These are phyloP conservation scores for Brassica hybrid DNA, from an alignment of 441 rosid species.

Conservation along the genomic window DNA sequence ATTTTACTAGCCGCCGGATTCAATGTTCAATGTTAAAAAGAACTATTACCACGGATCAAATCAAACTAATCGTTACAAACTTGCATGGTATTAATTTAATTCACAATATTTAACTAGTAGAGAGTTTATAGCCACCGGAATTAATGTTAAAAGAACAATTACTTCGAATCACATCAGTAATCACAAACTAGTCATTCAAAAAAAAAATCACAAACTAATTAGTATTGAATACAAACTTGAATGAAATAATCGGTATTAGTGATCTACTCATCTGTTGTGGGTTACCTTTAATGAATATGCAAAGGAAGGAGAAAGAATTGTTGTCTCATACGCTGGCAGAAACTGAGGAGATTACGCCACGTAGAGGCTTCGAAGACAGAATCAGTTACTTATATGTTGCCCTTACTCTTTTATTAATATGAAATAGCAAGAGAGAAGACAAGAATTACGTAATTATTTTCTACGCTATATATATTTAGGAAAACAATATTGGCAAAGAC, in stretches of 20 bases:
- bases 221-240: not conserved
- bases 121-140: constrained; percentile 22
- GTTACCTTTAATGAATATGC: constrained; percentile 37
- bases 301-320: constrained; percentile 20
- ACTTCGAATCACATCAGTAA: not conserved
- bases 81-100: not conserved
- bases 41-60: not conserved
- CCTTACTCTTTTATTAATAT: constrained; percentile 11
- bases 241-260: not conserved
- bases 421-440: constrained; percentile 1
- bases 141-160: not conserved
- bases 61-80: not conserved
- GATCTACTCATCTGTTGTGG: constrained; percentile 8
- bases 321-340: constrained; percentile 41
- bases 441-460: constrained; percentile 32
- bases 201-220: not conserved
- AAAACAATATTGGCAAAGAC: constrained; percentile 9
- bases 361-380: constrained; percentile 25
- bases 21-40: not conserved
- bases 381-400: constrained; percentile 10
- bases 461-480: constrained; percentile 4
- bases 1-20: constrained; percentile 33
- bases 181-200: not conserved
- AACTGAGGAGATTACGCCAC: constrained; percentile 36
- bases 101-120: constrained; percentile 31